phyloP scores from a whole-genome alignment of 2,329 filamentous ascomycete species.

The Fusarium bulbicola region DNA sequence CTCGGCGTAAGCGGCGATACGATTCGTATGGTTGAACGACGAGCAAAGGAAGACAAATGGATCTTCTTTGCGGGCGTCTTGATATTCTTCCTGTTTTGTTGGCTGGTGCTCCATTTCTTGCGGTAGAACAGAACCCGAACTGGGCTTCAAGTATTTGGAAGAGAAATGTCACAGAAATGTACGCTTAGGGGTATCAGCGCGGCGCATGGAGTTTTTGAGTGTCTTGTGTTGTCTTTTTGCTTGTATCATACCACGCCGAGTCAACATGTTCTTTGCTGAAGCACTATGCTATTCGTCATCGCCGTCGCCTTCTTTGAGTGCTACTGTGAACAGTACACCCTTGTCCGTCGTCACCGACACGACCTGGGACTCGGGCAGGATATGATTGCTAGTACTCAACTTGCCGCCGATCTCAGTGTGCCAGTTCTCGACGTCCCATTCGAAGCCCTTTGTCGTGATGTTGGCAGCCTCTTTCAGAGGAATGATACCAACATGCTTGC shows the following conservation, averaged over 20 bases:
- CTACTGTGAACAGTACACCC: constrained; percentile 79
- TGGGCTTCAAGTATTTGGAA: not conserved
- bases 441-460: constrained; percentile 83
- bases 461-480: constrained; percentile 80
- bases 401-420: constrained; percentile 76
- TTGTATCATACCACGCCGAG: constrained; percentile 21
- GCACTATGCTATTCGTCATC: constrained; percentile 44
- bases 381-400: constrained; percentile 84
- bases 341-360: constrained; percentile 70
- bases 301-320: constrained; percentile 56
- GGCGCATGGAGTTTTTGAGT: constrained; percentile 41
- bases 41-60: constrained; percentile 96
- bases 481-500: constrained; percentile 84
- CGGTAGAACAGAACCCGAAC: constrained; percentile 48
- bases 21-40: constrained; percentile 93
- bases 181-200: constrained; percentile 39
- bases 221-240: constrained; percentile 23
- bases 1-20: constrained; percentile 94
- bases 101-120: constrained; percentile 86
- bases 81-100: constrained; percentile 91
- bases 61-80: constrained; percentile 91
- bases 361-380: constrained; percentile 65
- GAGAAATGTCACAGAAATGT: constrained; percentile 13
- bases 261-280: constrained; percentile 2
- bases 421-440: constrained; percentile 93